phyloP scores from a whole-genome alignment of 1,139 yeast species.

The Geotrichum cucujoidarum region DNA sequence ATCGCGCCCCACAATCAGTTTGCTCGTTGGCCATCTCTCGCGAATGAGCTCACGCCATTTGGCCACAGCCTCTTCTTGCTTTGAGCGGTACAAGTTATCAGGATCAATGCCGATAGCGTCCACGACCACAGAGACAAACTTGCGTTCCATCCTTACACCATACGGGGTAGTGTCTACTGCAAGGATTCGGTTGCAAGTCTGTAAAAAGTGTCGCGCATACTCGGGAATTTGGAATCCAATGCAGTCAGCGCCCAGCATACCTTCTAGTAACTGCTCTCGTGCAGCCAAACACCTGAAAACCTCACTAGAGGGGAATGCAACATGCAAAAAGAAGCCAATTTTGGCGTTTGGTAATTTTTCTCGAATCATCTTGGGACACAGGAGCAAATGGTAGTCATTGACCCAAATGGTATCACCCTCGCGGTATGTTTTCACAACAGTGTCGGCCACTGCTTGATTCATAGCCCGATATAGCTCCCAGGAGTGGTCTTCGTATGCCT shows the following conservation, averaged over 20 bases:
- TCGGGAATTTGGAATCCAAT: constrained; percentile 89
- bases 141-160: constrained; percentile 55
- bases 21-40: constrained; percentile 64
- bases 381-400: constrained; percentile 85
- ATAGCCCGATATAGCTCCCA: constrained; percentile 79
- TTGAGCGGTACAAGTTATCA: constrained; percentile 45
- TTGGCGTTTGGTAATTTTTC: constrained; percentile 71
- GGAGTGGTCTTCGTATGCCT: constrained; percentile 92
- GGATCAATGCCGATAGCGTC: constrained; percentile 90
- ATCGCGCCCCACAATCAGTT: constrained; percentile 79
- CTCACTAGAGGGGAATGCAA: constrained; percentile 93
- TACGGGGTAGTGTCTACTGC: constrained; percentile 75
- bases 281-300: constrained; percentile 93
- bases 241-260: constrained; percentile 84
- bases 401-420: constrained; percentile 80
- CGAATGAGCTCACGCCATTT: constrained; percentile 70
- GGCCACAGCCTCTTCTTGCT: constrained; percentile 50
- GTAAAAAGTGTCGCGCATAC: constrained; percentile 87
- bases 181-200: constrained; percentile 78
- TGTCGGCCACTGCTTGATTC: constrained; percentile 77
- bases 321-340: constrained; percentile 88
- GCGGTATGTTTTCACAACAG: constrained; percentile 57
- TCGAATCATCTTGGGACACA: constrained; percentile 83
- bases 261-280: constrained; percentile 67
- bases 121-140: constrained; percentile 60